Percentiles rank a stretch among this genome's conserved stretches.
Conservation (phyloP, 2,329 filamentous ascomycete species). For the Claviceps capensis region DNA sequence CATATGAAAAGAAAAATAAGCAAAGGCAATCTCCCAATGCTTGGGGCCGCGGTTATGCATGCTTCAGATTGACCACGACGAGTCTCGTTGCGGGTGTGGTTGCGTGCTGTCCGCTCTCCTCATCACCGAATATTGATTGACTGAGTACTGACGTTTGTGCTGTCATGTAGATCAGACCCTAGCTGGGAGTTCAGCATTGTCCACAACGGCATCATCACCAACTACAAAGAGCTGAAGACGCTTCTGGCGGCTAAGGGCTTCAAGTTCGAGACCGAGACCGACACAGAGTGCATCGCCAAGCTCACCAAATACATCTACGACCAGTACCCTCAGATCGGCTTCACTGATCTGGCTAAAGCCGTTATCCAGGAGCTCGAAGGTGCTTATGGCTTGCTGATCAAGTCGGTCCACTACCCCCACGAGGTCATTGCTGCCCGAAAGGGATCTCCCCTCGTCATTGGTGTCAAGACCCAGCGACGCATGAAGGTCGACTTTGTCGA, state of each 20-base stretch:
- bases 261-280: slow-evolving; percentile 97
- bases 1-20: too few relatives aligned
- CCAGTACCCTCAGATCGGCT: slow-evolving; percentile 84
- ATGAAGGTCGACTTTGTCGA: slow-evolving; percentile 99
- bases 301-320: slow-evolving; percentile 97
- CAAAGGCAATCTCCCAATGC: too few relatives aligned
- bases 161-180: slow-evolving; percentile 62
- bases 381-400: slow-evolving; percentile 92
- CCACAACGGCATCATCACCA: slow-evolving; percentile 99
- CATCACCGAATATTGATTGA: not conserved
- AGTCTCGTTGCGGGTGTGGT: too few relatives aligned
- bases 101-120: not conserved
- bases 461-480: slow-evolving; percentile 91
- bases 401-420: slow-evolving; percentile 96
- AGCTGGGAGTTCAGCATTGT: slow-evolving; percentile 95
- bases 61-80: too few relatives aligned
- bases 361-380: slow-evolving; percentile 98
- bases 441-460: slow-evolving; percentile 93
- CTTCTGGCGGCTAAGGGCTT: slow-evolving; percentile 90
- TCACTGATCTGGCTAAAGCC: slow-evolving; percentile 91
- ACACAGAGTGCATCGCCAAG: slow-evolving; percentile 98
- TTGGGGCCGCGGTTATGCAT: too few relatives aligned
- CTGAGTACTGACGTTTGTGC: slow-evolving; percentile 6
- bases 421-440: slow-evolving; percentile 97
- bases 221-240: slow-evolving; percentile 98